Evolutionary conservation across 805 yeast species (phyloP), one percentile per base, ranked within the genome.

Genomic region (Candida nitratophila): DNA sequence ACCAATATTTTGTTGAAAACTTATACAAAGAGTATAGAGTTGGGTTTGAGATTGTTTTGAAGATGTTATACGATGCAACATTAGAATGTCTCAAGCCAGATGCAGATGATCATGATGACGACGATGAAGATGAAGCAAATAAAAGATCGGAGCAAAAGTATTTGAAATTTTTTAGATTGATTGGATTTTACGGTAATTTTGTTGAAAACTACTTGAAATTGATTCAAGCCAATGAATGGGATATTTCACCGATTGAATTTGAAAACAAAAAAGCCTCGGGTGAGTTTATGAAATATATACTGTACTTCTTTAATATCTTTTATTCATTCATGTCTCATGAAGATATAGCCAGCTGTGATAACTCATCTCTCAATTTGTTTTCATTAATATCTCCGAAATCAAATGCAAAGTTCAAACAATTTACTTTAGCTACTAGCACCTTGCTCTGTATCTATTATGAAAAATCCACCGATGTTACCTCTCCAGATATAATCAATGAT

Each of bases 181-280:
- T 85, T 1, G 77, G 78, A 2, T 74, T 76, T 39, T 75, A 73
- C 44, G 81, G 79, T 5, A 74, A 70, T 31, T 74, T 77, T 42
- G 64, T 78, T 2, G 61, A 59, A 3, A 66, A 68, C 3, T 65
- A 69, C 31, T 49, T 69, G 3, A 48, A 38, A 2, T 53, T 57
- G 16, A 55, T 67, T 3, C 49, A 53, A 2, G 44, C 44, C 9
- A 51, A 54, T 6, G 49, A 52, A 10, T 79, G 83, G 77, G 41
- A 50, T 4, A 39, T 65, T 8, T 36, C 40, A 1, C 37, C 40
- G 1, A 16, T 27, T 0, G 11, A 32, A 11, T 32, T 32, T 32
- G 20, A 32, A n/a, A n/a, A 17, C 35, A 37, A 44, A 3, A 27
- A 45, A 4, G 29, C 36, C 3, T 17, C 19, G 1, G 44, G 37